Base-by-base conservation (phyloP, 2,329 filamentous ascomycete genomes). In the Fusarium tuaranense region DNA sequence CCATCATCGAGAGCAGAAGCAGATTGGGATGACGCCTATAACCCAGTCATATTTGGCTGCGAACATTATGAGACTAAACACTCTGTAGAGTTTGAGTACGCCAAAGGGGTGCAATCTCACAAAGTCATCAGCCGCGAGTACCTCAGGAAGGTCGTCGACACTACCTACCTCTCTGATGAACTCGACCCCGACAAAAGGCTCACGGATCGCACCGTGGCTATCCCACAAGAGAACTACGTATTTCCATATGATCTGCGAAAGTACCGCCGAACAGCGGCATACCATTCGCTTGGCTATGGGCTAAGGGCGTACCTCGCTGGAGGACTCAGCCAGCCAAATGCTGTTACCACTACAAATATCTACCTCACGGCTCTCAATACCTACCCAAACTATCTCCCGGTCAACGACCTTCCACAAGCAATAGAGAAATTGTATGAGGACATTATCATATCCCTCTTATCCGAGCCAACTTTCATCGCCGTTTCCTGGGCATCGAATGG, bases 391-490 rank as follows among this genome's bases (percentile, higher is more conserved):
- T 48, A 38, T 2, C 27, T 70, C 1, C 51, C 55, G 0, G 1
- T 51, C 4, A 34, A 53, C 22, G 18, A 69, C 1, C 5, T 66
- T 6, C 1, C 1, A 0, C 3, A 10, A 2, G 6, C 12, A 1
- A 12, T 67, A 2, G 7, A 4, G 1, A 65, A 2, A 0, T 0
- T 70, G 1, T 72, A 68, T 5, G 67, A 76, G 5, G 62, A 70
- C 0, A 63, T 68, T 0, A 12, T 72, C 1, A 10, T 76, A 0
- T 72, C 67, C 0, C 1, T 74, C 0, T 32, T 76, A 0, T 38
- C 36, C 0, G 7, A 67, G 0, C 69, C 63, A 0, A 3, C 10
- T 0, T 30, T 74, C 3, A 0, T 0, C 1, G 57, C 22, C 1
- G 65, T 74, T 0, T 74, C 67, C 1, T 74, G 63, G 67, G 67